Conservation (phyloP, 1,139 yeast genomes). For the Pichia sp. region DNA sequence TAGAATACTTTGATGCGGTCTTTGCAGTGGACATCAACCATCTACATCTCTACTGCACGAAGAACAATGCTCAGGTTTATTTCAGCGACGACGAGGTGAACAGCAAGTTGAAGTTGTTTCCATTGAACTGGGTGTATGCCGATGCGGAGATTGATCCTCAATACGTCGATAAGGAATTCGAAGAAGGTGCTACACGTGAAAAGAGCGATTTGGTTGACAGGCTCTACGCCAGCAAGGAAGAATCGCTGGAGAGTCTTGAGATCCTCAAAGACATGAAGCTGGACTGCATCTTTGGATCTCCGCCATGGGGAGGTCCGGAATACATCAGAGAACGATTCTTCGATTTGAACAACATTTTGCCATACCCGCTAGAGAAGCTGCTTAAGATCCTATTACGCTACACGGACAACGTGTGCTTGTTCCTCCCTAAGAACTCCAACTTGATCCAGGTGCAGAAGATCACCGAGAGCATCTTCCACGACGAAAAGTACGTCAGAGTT, state of each 20-base stretch:
- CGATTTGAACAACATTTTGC: constrained; percentile 56
- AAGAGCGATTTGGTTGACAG: constrained; percentile 16
- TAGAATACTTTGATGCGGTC: constrained; percentile 53
- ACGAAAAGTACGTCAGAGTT: constrained; percentile 45
- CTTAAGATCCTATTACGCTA: constrained; percentile 43
- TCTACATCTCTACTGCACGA: constrained; percentile 63
- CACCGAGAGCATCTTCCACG: constrained; percentile 47
- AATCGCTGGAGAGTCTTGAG: constrained; percentile 18
- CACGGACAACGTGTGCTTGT: constrained; percentile 58
- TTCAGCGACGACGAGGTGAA: constrained; percentile 30
- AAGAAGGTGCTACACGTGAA: constrained; percentile 21
- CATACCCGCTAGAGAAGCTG: constrained; percentile 49
- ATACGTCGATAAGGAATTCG: constrained; percentile 8
- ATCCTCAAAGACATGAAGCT: constrained; percentile 34
- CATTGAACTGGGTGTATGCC: constrained; percentile 57
- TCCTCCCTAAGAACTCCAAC: constrained; percentile 73
- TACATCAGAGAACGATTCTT: constrained; percentile 49
- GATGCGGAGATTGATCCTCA: constrained; percentile 1
- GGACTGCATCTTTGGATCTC: constrained; percentile 78
- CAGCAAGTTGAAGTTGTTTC: constrained; percentile 45
- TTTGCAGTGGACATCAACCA: constrained; percentile 67
- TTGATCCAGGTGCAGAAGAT: constrained; percentile 52
- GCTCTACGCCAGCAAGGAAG: constrained; percentile 23
- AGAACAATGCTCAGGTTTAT: constrained; percentile 71
- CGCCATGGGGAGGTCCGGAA: constrained; percentile 97